Evolutionary conservation across 2,329 filamentous ascomycete genomes (phyloP).

Genomic region (Cadophora malorum): DNA sequence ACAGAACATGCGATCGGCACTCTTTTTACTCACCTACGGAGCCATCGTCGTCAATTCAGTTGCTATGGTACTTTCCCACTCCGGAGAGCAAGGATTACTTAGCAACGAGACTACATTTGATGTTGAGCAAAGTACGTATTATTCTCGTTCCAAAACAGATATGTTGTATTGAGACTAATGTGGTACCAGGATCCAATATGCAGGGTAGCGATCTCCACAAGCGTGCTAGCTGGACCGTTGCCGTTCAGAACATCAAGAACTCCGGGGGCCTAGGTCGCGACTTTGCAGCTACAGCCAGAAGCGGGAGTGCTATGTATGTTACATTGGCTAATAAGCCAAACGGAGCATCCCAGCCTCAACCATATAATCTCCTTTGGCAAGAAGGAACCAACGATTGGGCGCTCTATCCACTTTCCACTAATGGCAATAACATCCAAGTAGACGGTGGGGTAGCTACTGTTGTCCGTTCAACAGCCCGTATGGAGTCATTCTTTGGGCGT

Average conservation of each 20-base stretch:
- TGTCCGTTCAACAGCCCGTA: background rate
- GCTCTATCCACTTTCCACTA: background rate
- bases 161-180: background rate
- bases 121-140: background rate
- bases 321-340: background rate
- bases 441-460: background rate
- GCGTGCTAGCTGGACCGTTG: background rate
- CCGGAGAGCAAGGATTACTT: background rate
- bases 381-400: background rate
- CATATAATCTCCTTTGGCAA: background rate
- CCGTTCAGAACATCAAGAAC: background rate
- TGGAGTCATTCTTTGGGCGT: slow-evolving; percentile 1
- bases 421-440: background rate
- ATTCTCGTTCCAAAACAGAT: background rate
- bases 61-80: background rate
- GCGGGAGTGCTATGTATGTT: background rate
- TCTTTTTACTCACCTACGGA: background rate
- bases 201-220: background rate
- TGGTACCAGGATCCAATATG: background rate
- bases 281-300: slow-evolving; percentile 1
- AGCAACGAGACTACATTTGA: background rate
- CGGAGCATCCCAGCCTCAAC: background rate
- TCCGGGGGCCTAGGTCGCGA: background rate
- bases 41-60: background rate
- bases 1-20: background rate